Evolutionary conservation across 148 eudicot species (phyloP).

Genomic region (Agrostemma githago): DNA sequence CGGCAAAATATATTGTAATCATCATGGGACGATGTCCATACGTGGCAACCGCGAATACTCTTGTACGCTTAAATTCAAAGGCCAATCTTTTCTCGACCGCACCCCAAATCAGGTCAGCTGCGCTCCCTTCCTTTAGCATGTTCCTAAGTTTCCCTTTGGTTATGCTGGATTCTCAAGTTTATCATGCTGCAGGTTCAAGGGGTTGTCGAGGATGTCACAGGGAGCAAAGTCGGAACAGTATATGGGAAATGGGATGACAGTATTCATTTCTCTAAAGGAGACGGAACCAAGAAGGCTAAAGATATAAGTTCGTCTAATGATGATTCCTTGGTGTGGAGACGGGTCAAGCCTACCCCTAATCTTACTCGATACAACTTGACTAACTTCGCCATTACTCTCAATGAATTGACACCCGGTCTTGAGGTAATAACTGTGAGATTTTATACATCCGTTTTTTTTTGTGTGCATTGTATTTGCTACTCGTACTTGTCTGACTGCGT

Average conservation of each 20-base stretch:
- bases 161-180: neutral
- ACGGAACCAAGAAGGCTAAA: slow-evolving; percentile 45
- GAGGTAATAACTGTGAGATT: slow-evolving; percentile 42
- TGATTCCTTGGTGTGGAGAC: slow-evolving; percentile 64
- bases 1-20: slow-evolving; percentile 81
- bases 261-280: slow-evolving; percentile 55
- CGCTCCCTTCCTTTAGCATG: no score
- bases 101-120: slow-evolving; percentile 76
- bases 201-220: slow-evolving; percentile 59
- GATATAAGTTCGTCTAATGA: slow-evolving; percentile 38
- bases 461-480: slow-evolving; percentile 24
- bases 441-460: slow-evolving; percentile 7
- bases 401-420: slow-evolving; percentile 81
- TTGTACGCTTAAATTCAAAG: slow-evolving; percentile 90
- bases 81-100: slow-evolving; percentile 78
- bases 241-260: slow-evolving; percentile 86
- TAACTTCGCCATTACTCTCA: slow-evolving; percentile 73
- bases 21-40: slow-evolving; percentile 89
- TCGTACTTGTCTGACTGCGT: slow-evolving; percentile 35
- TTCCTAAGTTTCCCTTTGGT: neutral
- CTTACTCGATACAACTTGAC: slow-evolving; percentile 82
- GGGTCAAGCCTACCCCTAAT: slow-evolving; percentile 51
- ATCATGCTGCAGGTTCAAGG: slow-evolving; percentile 63
- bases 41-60: slow-evolving; percentile 71
- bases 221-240: slow-evolving; percentile 57